A percentile compares a stretch with the other conserved stretches of the same genome.
phyloP scores from a whole-genome alignment of 352 stramenopile genomes.

The Globisporangium camurandrum region DNA sequence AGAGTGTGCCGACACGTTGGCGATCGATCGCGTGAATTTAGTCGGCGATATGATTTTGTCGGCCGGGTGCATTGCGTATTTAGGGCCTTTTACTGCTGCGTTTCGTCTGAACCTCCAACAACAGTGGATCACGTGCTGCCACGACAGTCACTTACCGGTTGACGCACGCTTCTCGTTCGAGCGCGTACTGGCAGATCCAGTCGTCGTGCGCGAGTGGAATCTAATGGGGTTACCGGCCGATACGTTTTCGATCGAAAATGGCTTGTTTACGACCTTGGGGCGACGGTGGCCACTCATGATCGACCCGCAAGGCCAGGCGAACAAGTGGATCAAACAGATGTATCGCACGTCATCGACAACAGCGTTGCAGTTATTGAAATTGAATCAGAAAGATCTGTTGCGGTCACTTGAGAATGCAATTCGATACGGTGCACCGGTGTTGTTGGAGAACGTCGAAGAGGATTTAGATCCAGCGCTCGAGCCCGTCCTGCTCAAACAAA shows the following conservation, averaged over 20 bases:
- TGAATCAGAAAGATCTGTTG: slow-evolving; percentile 89
- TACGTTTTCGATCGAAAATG: slow-evolving; percentile 92
- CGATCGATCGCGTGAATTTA: slow-evolving; percentile 85
- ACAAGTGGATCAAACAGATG: slow-evolving; percentile 94
- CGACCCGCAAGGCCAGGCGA: slow-evolving; percentile 90
- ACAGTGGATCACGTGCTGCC: slow-evolving; percentile 83
- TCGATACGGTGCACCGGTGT: slow-evolving; percentile 84
- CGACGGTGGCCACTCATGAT: slow-evolving; percentile 92
- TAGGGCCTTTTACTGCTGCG: slow-evolving; percentile 87
- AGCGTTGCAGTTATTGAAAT: slow-evolving; percentile 93
- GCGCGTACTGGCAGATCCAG: slow-evolving; percentile 72
- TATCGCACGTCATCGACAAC: slow-evolving; percentile 59
- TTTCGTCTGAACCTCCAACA: slow-evolving; percentile 76
- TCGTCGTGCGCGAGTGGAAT: slow-evolving; percentile 89
- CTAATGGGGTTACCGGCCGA: slow-evolving; percentile 90
- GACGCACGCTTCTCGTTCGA: slow-evolving; percentile 83
- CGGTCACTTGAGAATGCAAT: slow-evolving; percentile 90
- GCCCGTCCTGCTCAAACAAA: slow-evolving; percentile 89
- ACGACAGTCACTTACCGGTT: slow-evolving; percentile 73
- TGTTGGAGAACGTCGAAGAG: slow-evolving; percentile 93
- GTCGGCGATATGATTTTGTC: slow-evolving; percentile 91
- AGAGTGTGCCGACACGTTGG: slow-evolving; percentile 65
- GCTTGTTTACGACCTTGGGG: slow-evolving; percentile 87
- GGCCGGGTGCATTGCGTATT: slow-evolving; percentile 89
- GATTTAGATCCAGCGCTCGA: slow-evolving; percentile 90